Evolutionary conservation across 2,329 filamentous ascomycete species (phyloP), one percentile per base, ranked within the genome.

Genomic region (Chaetothyriales sp.): DNA sequence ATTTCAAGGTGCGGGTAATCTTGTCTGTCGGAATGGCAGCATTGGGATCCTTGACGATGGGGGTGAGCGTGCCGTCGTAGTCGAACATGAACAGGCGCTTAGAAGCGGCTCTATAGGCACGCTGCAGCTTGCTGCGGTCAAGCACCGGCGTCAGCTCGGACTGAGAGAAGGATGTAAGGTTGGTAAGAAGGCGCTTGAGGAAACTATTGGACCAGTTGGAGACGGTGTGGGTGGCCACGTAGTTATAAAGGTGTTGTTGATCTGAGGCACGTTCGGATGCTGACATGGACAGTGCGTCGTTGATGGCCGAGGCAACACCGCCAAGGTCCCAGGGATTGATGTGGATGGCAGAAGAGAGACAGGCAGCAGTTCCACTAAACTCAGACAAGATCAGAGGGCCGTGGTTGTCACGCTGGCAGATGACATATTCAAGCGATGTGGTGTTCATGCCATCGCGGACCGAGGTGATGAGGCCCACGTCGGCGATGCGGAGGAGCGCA

Each of bases 361-460:
- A 92, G 49, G 86, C 86, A 28, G 90, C 88, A 0, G 90, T 95
- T 52, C 90, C 90, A 55, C 89, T 95, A 67, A 96, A 96, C 66
- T 96, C 90, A 12, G 92, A 96, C 20, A 96, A 78, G 58, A 96
- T 95, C 46, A 96, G 73, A 1, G 89, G 90, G 0, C 89, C 86
- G 59, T 89, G 81, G 51, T 81, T 82, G 56, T 92, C 83, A 62
- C 86, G 84, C 68, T 96, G 90, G 66, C 87, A 94, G 52, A 95
- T 78, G 51, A 96, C 81, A 64, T 95, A 96, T 68, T 96, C 92
- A 59, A 96, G 73, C 64, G 87, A 93, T 18, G 89, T 95, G 0
- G 90, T 95, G 71, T 95, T 96, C 89, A 96, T 95, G 52, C 90
- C 90, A 65, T 96, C 92, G 53, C 90, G 81, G 19, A 96, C 89